phyloP scores from a whole-genome alignment of 1,284 basidiomycete genomes.

The Irpex sp. region DNA sequence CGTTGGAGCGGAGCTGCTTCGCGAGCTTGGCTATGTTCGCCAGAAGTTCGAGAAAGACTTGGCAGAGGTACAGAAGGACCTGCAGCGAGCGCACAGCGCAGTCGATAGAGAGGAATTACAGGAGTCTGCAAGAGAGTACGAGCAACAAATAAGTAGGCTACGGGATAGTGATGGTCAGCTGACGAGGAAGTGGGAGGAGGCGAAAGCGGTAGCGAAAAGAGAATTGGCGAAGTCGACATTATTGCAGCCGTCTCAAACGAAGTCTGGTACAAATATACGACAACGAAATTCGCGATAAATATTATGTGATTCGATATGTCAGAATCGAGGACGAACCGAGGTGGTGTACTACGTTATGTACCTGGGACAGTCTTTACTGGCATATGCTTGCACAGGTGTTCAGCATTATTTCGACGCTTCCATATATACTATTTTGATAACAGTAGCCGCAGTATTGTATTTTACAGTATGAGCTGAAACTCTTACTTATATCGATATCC shows the following conservation, averaged over 20 bases:
- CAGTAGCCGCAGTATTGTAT: too few relatives aligned
- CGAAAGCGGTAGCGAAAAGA: neutral
- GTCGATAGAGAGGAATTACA: neutral
- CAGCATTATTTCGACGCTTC: too few relatives aligned
- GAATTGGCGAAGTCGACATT: neutral
- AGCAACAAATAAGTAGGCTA: neutral
- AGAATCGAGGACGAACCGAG: neutral
- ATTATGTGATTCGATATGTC: neutral
- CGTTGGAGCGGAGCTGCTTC: conserved; percentile 29
- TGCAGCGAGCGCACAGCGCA: too few relatives aligned
- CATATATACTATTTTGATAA: too few relatives aligned
- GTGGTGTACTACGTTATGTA: too few relatives aligned
- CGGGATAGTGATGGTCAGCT: neutral
- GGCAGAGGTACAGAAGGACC: neutral
- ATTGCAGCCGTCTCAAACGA: neutral
- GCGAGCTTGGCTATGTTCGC: conserved; percentile 21
- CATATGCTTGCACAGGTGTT: too few relatives aligned
- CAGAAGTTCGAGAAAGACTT: conserved; percentile 26
- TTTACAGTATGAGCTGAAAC: too few relatives aligned
- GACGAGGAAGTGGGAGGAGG: neutral
- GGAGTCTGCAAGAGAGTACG: neutral
- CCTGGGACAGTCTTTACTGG: too few relatives aligned
- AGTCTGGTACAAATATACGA: too few relatives aligned
- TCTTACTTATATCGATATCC: too few relatives aligned
- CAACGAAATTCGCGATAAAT: neutral